phyloP scores from a whole-genome alignment of 108 stramenopile species.

The Cyclotella atomus region DNA sequence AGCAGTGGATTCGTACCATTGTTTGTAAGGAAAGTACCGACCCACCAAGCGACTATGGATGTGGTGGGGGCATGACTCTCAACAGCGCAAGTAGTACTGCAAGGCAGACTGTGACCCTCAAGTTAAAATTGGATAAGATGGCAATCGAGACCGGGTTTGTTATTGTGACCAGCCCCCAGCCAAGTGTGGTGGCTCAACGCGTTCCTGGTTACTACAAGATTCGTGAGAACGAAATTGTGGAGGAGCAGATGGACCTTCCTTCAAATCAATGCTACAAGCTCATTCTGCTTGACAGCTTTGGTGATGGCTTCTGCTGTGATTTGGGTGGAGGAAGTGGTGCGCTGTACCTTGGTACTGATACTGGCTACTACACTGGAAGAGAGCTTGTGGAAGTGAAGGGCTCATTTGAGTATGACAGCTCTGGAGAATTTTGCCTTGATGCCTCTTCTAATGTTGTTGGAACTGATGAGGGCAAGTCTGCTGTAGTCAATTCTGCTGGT shows the following conservation, averaged over 20 bases:
- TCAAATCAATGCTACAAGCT: conserved; percentile 34
- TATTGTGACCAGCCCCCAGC: background rate
- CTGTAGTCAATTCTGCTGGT: background rate
- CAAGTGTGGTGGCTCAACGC: conserved; percentile 34
- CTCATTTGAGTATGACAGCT: conserved; percentile 25
- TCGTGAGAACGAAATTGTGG: conserved; percentile 19
- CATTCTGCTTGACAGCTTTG: conserved; percentile 39
- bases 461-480: background rate
- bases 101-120: conserved; percentile 35
- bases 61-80: conserved; percentile 9
- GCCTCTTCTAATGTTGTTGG: background rate
- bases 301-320: conserved; percentile 46
- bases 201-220: conserved; percentile 39
- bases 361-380: conserved; percentile 29
- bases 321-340: conserved; percentile 35
- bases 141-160: conserved; percentile 52
- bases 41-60: conserved; percentile 31
- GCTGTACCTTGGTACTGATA: conserved; percentile 35
- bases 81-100: conserved; percentile 6
- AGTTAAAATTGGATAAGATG: conserved; percentile 40
- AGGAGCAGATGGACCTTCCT: conserved; percentile 39
- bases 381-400: conserved; percentile 39
- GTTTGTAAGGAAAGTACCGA: conserved; percentile 48
- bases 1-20: conserved; percentile 52
- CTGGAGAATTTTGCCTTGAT: conserved; percentile 34